Evolutionary conservation across 169 alveolate species (phyloP).

Genomic region (Babesia divergens): DNA sequence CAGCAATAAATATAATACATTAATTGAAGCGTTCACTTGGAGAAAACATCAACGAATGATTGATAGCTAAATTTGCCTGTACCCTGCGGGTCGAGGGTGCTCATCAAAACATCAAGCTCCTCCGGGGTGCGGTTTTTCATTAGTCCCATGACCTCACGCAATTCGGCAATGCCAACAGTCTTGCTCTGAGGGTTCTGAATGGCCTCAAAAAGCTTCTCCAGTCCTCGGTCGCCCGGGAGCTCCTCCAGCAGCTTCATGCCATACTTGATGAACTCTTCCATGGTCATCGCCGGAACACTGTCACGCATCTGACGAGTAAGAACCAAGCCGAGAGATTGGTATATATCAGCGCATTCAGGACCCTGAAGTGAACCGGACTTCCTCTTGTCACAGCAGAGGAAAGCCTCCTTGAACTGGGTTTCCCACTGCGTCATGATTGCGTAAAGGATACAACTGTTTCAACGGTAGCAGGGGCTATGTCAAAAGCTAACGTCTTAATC

Average conservation of each 20-base stretch:
- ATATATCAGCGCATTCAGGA: constrained; percentile 10
- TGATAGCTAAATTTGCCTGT: constrained; percentile 26
- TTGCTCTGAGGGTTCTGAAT: constrained; percentile 15
- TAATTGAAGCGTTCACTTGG: not conserved
- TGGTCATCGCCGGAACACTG: constrained; percentile 38
- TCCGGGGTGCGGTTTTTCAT: constrained; percentile 32
- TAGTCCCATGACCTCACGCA: constrained; percentile 46
- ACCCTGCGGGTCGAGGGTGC: constrained; percentile 42
- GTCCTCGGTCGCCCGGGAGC: constrained; percentile 48
- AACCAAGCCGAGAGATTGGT: constrained; percentile 61
- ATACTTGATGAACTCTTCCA: constrained; percentile 24
- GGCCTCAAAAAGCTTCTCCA: constrained; percentile 31
- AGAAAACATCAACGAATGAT: constrained; percentile 25
- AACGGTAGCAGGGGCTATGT: not conserved
- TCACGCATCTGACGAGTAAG: constrained; percentile 9
- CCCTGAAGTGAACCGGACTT: constrained; percentile 11
- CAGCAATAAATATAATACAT: not conserved
- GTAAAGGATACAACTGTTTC: not conserved
- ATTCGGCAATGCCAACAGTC: constrained; percentile 41
- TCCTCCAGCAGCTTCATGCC: constrained; percentile 41
- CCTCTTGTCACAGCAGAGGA: constrained; percentile 34
- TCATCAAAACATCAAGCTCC: constrained; percentile 27
- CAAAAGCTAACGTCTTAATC: not conserved
- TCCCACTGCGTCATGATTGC: constrained; percentile 15
- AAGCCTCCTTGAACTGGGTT: constrained; percentile 16